Base-by-base conservation (phyloP, 352 stramenopile species). In the Phytophthora brassicae region DNA sequence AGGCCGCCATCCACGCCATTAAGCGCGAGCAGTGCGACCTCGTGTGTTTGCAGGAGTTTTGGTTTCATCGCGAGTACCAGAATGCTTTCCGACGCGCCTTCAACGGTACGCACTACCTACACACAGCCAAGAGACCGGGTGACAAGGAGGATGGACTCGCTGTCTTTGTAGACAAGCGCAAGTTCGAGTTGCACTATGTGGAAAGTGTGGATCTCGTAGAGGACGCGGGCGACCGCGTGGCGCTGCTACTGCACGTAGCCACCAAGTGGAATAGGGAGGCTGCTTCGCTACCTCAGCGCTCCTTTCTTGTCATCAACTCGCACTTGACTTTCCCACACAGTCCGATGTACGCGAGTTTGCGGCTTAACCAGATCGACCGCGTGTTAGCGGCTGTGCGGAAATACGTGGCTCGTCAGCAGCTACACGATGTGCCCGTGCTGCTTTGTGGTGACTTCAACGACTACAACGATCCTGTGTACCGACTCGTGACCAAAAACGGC, bases 391-490 rank as follows among this genome's bases (percentile, higher is more conserved):
- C 83, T 1, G 77, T 91, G 31, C 80, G 80, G 42, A 78, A 87
- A 31, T 95, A 92, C 64, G 66, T 90, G 9, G 70, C 59, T 1
- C 66, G 74, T 8, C 72, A 93, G 42, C 68, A 84, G 1, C 74
- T 95, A 14, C 48, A 90, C 31, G 70, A 89, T 49, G 81, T 86
- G 14, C 84, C 86, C 5, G 81, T 95, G 35, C 62, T 91, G 49
- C 88, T 95, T 63, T 92, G 86, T 45, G 86, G 86, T 46, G 86
- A 95, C 70, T 95, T 95, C 55, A 95, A 95, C 51, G 86, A 95
- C 61, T 89, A 85, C 52, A 84, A 95, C 48, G 86, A 95, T 52
- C 79, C 84, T 0, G 86, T 95, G 24, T 86, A 95, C 56, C 69
- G 85, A 24, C 75, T 87, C 28, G 81, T 95, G 58, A 78, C 83